Base-by-base conservation (phyloP, 768 basidiomycete species). In the Boletus rubescentipes region DNA sequence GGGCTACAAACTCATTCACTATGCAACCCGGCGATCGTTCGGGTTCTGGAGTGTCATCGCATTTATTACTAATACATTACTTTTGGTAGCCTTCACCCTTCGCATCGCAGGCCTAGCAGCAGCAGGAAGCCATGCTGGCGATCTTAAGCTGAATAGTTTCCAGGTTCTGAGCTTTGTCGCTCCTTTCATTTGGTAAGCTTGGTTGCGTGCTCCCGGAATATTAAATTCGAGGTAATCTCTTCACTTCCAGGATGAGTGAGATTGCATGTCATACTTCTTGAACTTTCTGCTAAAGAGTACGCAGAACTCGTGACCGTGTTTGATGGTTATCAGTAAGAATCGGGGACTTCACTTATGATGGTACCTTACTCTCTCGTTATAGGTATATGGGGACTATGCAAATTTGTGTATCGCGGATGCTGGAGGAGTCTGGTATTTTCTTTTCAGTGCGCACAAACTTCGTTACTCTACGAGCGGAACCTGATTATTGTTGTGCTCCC, bases 371-470 rank as follows among this genome's bases (percentile, higher is more conserved):
- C 43, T 29, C 41, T 46, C 9, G 11, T 1, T 54, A 18, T 47
- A 89, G 87, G 64, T 90, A 90, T 61, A 84, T 98, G 42, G 94
- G 94, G 9, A 93, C 89, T 0, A 86, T 97, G 86, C 93, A 96
- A 67, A 93, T 98, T 29, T 95, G 94, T 56, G 85, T 96, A 2
- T 85, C 91, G 18, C 80, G 93, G 12, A 98, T 98, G 94, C 72
- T 98, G 57, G 86, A 89, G 65, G 93, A 98, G 71, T 94, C 92
- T 18, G 87, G 91, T 4, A 85, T 97, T 44, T 95, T 95, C 75
- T 93, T 95, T 70, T 89, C 89, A 47, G 89, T 95, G 61, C 36
- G 79, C 71, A 48, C 2, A 35, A 46, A 20, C 2, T 10, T 21
- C n/a, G 9, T 32, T 23, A 29, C 15, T 52, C 9, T 14, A 30